Base-by-base conservation (phyloP, 257 asterid species). In the Mitragyna speciosa region DNA sequence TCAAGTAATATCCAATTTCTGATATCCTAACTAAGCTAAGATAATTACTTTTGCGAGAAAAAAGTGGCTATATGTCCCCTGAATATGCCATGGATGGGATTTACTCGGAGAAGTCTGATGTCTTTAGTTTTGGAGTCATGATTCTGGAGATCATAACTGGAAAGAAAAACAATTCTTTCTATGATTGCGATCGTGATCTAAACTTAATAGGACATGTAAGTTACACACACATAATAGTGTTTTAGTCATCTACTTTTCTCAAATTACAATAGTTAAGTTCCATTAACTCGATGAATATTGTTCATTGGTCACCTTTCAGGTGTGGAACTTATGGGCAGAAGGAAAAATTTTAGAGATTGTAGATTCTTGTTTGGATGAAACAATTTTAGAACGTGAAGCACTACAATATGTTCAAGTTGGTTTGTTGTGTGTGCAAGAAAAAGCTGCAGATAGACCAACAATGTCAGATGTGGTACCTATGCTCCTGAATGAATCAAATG, bases 31-130 rank as follows among this genome's bases (percentile, higher is more conserved):
- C 39, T 45, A 33, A 33, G 12, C 19, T 1, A 39, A n/a, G 24
- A 64, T 11, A 1, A 22, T 24, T 14, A 2, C 4, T 45, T 54
- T 54, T 47, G 66, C 31, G 30, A 10, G 20, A 14, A 24, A 39
- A 39, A 22, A 75, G 79, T n/a, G 79, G 79, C 33, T 59, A 75
- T n/a, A 59, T 59, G 78, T 47, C 70, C n/a, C 72, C 79, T n/a
- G 79, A 76, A 22, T 75, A 75, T 15, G 70, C 70, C 24, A 59
- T 58, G 58, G 56, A 75, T n/a, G 70, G 70, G 8, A 41, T 59
- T 76, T 59, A 39, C 70, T 75, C 70, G 0, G 67, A 56, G 56
- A 75, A 58, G 9, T 75, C 78, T 39, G 70, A 75, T 75, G 78
- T 59, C 9, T 77, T 65, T 49, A 49, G 64, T 64, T 77, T 48